Conservation (phyloP, 306 rosid species). For the Ormosia emarginata region DNA sequence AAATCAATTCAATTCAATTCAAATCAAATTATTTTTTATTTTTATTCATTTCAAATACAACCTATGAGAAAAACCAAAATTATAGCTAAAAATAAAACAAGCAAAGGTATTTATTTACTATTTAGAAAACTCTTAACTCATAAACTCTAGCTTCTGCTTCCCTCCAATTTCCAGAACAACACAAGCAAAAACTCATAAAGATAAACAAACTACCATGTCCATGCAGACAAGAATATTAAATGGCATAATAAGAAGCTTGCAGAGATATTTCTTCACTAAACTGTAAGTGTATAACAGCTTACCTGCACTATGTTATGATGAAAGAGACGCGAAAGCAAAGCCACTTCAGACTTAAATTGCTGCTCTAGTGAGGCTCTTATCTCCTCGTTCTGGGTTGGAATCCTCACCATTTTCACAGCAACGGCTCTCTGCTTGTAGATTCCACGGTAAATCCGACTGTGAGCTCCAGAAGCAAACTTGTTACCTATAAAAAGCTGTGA, state of each 20-base stretch:
- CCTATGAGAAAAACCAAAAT: not conserved
- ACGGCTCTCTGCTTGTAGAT: conserved; percentile 90
- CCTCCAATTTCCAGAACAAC: not conserved
- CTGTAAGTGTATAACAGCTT: not conserved
- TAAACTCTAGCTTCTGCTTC: not conserved
- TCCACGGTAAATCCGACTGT: conserved; percentile 83
- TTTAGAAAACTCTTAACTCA: not conserved
- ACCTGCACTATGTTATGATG: conserved; percentile 90
- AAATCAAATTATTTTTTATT: too few species aligned
- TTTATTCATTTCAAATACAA: too few species aligned
- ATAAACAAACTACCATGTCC: conserved; percentile 3
- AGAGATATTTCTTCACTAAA: not conserved
- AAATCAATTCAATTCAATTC: too few species aligned
- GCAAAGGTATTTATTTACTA: not conserved
- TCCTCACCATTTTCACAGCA: conserved; percentile 90
- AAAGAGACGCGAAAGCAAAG: conserved; percentile 77
- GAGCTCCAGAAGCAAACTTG: conserved; percentile 91
- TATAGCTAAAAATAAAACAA: not conserved
- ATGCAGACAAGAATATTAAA: not conserved
- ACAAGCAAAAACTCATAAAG: not conserved
- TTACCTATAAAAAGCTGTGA: conserved; percentile 84
- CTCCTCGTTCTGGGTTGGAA: conserved; percentile 64
- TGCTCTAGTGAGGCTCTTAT: conserved; percentile 55
- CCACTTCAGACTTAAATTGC: conserved; percentile 86
- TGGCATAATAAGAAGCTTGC: not conserved